These are phyloP conservation scores for Poa annua DNA, from an alignment of 176 grass and related monocot genomes.

Conservation along the genomic window DNA sequence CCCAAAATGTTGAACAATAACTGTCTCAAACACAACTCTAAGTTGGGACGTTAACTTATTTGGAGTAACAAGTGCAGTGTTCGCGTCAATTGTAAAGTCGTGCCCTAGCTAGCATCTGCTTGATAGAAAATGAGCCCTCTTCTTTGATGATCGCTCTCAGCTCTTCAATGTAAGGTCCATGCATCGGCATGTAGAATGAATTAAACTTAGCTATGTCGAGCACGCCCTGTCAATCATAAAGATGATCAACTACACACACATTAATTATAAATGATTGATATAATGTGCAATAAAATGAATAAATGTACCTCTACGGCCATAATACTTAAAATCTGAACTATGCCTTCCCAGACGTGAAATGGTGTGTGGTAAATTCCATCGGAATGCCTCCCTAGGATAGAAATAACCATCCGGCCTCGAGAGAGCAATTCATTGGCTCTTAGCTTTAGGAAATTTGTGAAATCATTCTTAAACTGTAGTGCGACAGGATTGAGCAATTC, in stretches of 20 bases:
- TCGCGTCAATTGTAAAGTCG: neutral
- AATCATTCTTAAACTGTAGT: too few relatives aligned
- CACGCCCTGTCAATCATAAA: neutral
- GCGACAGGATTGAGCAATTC: too few relatives aligned
- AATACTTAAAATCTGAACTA: neutral
- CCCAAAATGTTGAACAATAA: constrained; percentile 19
- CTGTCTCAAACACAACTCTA: constrained; percentile 6
- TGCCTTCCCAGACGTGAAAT: neutral
- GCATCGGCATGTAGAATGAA: constrained; percentile 7
- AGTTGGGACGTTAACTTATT: neutral
- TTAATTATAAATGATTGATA: neutral
- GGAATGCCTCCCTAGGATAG: neutral
- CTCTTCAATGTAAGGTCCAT: constrained; percentile 2
- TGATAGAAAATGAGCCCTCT: constrained; percentile 2
- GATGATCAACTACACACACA: neutral
- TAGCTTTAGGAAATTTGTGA: neutral
- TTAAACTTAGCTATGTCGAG: constrained; percentile 20
- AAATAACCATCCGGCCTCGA: neutral
- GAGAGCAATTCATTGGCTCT: constrained; percentile 6
- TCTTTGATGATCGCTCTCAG: neutral
- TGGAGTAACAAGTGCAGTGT: neutral
- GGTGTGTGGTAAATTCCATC: neutral
- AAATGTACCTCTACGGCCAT: neutral
- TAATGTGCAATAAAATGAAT: neutral
- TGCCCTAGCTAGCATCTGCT: neutral